Base-by-base conservation (phyloP, 1,139 yeast genomes). In the Blastobotrys buckinghamii region DNA sequence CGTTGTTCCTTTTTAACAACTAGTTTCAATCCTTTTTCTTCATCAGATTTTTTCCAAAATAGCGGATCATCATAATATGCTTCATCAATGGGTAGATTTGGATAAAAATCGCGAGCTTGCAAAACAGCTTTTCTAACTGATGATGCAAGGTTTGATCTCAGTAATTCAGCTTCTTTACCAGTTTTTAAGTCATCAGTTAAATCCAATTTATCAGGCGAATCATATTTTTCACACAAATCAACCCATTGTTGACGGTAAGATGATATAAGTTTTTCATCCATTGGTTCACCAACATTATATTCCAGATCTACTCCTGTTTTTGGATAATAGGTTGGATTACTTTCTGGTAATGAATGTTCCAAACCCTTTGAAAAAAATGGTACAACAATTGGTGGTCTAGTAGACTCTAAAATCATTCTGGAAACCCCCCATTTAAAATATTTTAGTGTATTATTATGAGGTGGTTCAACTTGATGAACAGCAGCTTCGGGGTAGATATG, bases 391-490 rank as follows among this genome's bases (percentile, higher is more conserved):
- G 98, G 98, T 0, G 94, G 81, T 53, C 78, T 75, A 0, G 94
- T 82, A 15, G 94, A 74, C 65, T 92, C 98, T 48, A 92, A 69
- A 4, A 92, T 74, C 56, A 90, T 65, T 56, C 98, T 74, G 2
- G 96, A 77, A 1, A 89, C 81, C 0, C 98, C 98, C 98, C 98
- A 92, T 63, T 88, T 84, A 73, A 92, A 92, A 65, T 87, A 92
- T 53, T 97, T 73, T 90, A 92, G 85, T 3, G 96, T 86, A 58
- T 86, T 83, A 48, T 76, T 73, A 64, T 78, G 81, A 1, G 97
- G 97, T 39, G 82, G 81, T 54, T 82, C 76, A 29, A 90, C 71
- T 65, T 92, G 98, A 47, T 92, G 76, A 1, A 92, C 97, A 64
- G 84, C 86, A 0, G 96, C 96, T 65, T 92, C 98, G 0, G 98